Evolutionary conservation across 192 early-diverging fungal genomes (phyloP), one percentile per base, ranked within the genome.

Genomic region (Rhizophagus prolifer): DNA sequence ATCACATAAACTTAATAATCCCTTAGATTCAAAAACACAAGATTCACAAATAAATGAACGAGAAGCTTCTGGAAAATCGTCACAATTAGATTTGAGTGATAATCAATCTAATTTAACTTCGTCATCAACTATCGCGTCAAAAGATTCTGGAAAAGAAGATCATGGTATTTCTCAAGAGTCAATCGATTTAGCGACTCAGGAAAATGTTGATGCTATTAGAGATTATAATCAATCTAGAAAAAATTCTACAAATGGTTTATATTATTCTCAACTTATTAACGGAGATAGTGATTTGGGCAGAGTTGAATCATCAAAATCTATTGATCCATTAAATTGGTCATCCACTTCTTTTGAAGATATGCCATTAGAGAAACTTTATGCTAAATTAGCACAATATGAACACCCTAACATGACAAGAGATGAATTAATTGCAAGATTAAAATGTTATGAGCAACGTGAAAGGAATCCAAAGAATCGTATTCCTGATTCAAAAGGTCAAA

Each of bases 291-390:
- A 60, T 21, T 4, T 64, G 23, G 30, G 28, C 34, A 23, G 41
- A 47, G 44, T 31, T 26, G 70, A 72, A n/a, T 72, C 70, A n/a
- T 72, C 70, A 50, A 58, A 72, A 38, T 41, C 70, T 72, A 19
- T 50, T 9, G 46, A 58, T 21, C 23, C 47, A 70, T 50, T n/a
- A 28, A 38, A 8, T 31, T 54, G 23, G 16, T 1, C 16, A 2
- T 25, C n/a, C 28, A 58, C 28, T 28, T 38, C 47, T 16, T 72
- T 58, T 13, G 50, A 72, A 8, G 25, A 72, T 72, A 31, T 72
- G 54, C 10, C 70, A 7, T 58, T 16, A 58, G 70, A 72, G 8
- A 21, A 72, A 58, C 26, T 72, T 14, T 58, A 58, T 13, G 6
- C 21, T 6, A 12, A n/a, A 36, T 58, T 72, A 13, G 70, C 47